These are phyloP conservation scores for Glutinoglossum americanum DNA, from an alignment of 495 filamentous ascomycete species.

Conservation along the genomic window DNA sequence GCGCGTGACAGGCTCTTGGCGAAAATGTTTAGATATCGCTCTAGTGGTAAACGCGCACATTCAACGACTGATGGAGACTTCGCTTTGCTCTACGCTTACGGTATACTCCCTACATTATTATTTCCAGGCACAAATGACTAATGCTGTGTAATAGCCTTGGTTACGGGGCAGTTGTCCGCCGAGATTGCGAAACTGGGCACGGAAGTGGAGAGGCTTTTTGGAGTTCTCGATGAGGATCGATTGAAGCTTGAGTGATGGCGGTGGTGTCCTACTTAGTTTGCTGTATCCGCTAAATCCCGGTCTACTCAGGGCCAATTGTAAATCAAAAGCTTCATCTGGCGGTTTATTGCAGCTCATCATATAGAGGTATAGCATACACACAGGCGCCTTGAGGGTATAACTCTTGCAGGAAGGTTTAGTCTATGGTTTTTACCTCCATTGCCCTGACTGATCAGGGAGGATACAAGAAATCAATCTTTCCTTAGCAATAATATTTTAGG, in stretches of 20 bases:
- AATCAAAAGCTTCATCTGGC: not conserved
- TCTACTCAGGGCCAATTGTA: not conserved
- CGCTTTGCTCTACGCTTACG: slow-evolving; percentile 51
- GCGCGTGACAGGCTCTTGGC: slow-evolving; percentile 68
- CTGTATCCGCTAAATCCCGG: no score
- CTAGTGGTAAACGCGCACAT: slow-evolving; percentile 30
- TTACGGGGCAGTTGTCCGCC: slow-evolving; percentile 43
- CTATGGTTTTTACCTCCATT: no score
- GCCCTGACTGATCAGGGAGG: no score
- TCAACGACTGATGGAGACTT: slow-evolving; percentile 44
- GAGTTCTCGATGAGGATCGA: slow-evolving; percentile 50
- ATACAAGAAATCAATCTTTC: no score
- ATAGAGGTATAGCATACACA: no score
- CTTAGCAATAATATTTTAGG: no score
- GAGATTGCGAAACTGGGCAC: slow-evolving; percentile 48
- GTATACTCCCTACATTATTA: slow-evolving; percentile 21
- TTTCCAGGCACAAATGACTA: slow-evolving; percentile 11
- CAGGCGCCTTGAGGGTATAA: no score
- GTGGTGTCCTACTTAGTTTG: not conserved
- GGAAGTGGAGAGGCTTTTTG: slow-evolving; percentile 53
- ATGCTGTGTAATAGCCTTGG: slow-evolving; percentile 33
- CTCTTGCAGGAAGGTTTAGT: no score
- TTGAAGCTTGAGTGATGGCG: slow-evolving; percentile 27
- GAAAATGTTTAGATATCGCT: slow-evolving; percentile 65
- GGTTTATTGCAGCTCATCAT: not conserved